These are phyloP conservation scores for Coleophoma cylindrospora DNA, from an alignment of 2,329 filamentous ascomycete genomes.

Conservation along the genomic window DNA sequence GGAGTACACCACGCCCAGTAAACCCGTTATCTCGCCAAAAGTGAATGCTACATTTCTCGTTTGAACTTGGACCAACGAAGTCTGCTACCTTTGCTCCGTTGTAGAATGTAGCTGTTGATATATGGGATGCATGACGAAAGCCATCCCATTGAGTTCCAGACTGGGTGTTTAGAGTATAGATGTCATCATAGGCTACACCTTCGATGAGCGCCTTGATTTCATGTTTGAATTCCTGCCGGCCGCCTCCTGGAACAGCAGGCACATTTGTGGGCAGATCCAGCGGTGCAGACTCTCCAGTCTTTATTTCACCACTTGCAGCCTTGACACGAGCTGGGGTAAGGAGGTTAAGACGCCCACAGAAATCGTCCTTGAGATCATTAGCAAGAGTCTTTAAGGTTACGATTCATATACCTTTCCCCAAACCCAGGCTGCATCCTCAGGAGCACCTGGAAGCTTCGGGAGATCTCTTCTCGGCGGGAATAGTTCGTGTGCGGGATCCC, in stretches of 20 bases:
- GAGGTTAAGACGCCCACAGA: constrained; percentile 35
- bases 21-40: constrained; percentile 35
- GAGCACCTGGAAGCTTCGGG: background rate
- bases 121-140: constrained; percentile 31
- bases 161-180: constrained; percentile 52
- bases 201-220: constrained; percentile 12
- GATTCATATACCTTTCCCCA: background rate
- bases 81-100: constrained; percentile 8
- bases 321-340: constrained; percentile 34
- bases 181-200: constrained; percentile 48
- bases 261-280: constrained; percentile 5
- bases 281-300: constrained; percentile 30
- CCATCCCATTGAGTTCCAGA: constrained; percentile 51
- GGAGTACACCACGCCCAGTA: constrained; percentile 46
- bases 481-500: no score
- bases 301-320: constrained; percentile 32
- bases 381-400: no score
- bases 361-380: background rate
- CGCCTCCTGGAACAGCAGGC: constrained; percentile 28
- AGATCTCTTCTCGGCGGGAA: background rate
- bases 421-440: background rate
- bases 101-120: constrained; percentile 9
- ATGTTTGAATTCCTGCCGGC: constrained; percentile 23
- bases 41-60: constrained; percentile 11
- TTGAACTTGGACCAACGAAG: constrained; percentile 5